Evolutionary conservation across 805 yeast genomes (phyloP).

Genomic region (Starmerella stigmatis): DNA sequence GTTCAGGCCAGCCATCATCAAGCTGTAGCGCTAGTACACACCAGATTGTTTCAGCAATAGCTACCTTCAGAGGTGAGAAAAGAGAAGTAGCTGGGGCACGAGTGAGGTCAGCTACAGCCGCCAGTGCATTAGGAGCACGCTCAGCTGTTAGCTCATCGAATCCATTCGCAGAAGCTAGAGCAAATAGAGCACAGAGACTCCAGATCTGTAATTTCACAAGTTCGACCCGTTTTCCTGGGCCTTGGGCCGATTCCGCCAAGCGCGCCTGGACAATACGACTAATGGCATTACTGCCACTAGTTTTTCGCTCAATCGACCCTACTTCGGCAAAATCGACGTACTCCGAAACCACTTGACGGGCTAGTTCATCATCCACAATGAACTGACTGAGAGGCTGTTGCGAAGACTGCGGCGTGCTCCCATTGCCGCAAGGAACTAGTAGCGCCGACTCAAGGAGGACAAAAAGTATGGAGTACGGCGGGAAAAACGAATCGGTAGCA

Average conservation of each 20-base stretch:
- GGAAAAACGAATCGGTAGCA: background rate
- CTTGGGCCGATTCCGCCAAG: background rate
- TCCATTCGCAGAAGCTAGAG: conserved; percentile 2
- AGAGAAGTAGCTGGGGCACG: background rate
- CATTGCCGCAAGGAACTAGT: conserved; percentile 7
- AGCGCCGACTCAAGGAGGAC: conserved; percentile 1
- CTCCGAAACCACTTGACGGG: background rate
- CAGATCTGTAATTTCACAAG: conserved; percentile 10
- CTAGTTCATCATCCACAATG: background rate
- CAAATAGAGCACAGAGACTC: conserved; percentile 6
- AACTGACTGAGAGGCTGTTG: background rate
- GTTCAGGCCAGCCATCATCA: conserved; percentile 1
- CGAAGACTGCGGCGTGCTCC: background rate
- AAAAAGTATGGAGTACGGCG: background rate
- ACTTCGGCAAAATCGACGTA: background rate
- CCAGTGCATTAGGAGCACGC: conserved; percentile 11
- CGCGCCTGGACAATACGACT: background rate
- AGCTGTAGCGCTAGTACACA: background rate
- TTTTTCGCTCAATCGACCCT: background rate
- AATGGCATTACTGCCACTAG: background rate
- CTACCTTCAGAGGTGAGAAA: background rate
- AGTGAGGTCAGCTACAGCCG: conserved; percentile 7
- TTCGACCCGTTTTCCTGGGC: background rate
- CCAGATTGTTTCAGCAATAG: conserved; percentile 7
- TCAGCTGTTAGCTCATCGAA: background rate